Evolutionary conservation across 2,329 filamentous ascomycete species (phyloP).

Genomic region (Colletotrichum australisinense): DNA sequence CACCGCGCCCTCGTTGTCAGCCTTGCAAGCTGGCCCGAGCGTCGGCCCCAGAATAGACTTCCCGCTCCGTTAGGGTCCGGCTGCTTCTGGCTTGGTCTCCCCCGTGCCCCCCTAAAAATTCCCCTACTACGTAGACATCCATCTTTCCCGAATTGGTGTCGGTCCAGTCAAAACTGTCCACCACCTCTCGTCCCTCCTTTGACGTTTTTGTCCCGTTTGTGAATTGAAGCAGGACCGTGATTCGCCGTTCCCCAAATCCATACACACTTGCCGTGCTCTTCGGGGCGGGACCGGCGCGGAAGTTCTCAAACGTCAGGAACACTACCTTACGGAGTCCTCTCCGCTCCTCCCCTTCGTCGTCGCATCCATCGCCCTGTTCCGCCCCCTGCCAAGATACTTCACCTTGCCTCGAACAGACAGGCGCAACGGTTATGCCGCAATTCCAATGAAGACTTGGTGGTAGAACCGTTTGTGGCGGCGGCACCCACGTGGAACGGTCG

Average conservation of each 20-base stretch:
- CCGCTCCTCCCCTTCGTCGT: neutral
- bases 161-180: neutral
- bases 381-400: neutral
- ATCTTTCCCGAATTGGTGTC: neutral
- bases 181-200: neutral
- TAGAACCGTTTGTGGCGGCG: slow-evolving; percentile 2
- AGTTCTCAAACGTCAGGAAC: neutral
- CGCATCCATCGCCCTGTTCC: neutral
- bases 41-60: slow-evolving; percentile 28
- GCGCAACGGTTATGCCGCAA: neutral
- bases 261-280: neutral
- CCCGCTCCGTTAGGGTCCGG: slow-evolving; percentile 29
- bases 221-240: neutral
- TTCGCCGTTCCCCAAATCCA: too few relatives aligned
- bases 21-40: slow-evolving; percentile 27
- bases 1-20: slow-evolving; percentile 6
- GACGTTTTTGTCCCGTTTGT: neutral
- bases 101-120: neutral
- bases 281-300: neutral
- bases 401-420: neutral
- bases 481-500: slow-evolving; percentile 12
- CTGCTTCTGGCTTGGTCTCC: slow-evolving; percentile 2
- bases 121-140: neutral
- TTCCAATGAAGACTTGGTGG: too few relatives aligned
- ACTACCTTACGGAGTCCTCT: neutral